Conservation (phyloP, 106 monocot genomes). For the Dendrobium officinale region DNA sequence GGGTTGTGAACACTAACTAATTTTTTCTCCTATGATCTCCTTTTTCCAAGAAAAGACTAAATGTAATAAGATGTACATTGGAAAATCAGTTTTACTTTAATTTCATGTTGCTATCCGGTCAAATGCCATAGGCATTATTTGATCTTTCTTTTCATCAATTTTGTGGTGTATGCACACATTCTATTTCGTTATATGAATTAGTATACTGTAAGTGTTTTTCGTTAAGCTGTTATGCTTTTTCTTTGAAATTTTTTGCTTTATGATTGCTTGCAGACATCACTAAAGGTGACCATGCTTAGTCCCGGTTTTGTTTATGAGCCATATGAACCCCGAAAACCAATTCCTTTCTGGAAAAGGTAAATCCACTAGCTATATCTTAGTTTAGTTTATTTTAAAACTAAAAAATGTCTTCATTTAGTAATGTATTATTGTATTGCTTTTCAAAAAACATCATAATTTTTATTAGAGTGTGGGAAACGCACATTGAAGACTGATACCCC, state of each 20-base stretch:
- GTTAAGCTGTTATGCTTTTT: not conserved
- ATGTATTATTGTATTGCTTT: not conserved
- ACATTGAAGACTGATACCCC: not conserved
- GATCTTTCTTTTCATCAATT: not conserved
- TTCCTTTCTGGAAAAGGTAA: slow-evolving; percentile 56
- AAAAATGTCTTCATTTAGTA: not conserved
- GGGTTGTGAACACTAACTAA: too few species aligned
- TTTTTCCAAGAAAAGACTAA: not conserved
- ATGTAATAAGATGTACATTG: not conserved
- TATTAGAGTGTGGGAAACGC: not conserved
- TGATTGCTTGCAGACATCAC: slow-evolving; percentile 24
- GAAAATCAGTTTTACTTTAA: not conserved
- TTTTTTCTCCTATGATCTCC: too few species aligned
- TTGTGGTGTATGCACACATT: not conserved
- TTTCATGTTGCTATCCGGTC: not conserved
- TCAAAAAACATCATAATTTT: not conserved
- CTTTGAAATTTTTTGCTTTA: not conserved
- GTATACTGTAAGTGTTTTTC: not conserved
- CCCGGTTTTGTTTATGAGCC: slow-evolving; percentile 63
- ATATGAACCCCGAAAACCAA: slow-evolving; percentile 45
- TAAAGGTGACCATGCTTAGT: slow-evolving; percentile 54
- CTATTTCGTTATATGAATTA: not conserved
- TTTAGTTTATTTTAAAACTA: not conserved
- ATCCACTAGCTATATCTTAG: not conserved
- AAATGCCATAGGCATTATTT: not conserved